Evolutionary conservation across 768 basidiomycete genomes (phyloP).

Genomic region (Clathrus columnatus): DNA sequence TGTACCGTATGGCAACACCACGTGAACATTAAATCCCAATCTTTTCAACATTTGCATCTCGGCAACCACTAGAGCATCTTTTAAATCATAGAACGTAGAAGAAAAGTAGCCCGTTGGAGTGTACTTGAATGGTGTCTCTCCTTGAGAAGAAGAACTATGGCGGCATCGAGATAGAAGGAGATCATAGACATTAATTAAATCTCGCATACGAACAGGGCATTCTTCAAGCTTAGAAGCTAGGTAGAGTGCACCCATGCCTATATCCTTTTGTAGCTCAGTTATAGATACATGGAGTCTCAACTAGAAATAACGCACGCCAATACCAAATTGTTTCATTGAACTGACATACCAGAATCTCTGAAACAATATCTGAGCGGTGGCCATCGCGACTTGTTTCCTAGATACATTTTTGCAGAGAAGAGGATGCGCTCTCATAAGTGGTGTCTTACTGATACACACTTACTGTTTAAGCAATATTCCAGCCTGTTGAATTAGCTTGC

Average conservation of each 20-base stretch:
- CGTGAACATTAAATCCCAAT: slow-evolving; percentile 90
- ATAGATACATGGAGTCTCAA: not conserved
- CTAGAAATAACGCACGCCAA: slow-evolving; percentile 54
- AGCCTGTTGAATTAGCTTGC: slow-evolving; percentile 91
- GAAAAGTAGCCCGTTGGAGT: slow-evolving; percentile 84
- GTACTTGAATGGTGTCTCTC: slow-evolving; percentile 44
- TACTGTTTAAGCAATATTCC: slow-evolving; percentile 88
- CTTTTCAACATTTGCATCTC: slow-evolving; percentile 98
- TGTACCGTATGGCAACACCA: slow-evolving; percentile 88
- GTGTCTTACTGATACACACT: slow-evolving; percentile 19
- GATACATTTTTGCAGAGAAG: slow-evolving; percentile 1
- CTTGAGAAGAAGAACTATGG: slow-evolving; percentile 38
- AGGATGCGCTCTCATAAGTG: not conserved
- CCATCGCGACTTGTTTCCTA: slow-evolving; percentile 94
- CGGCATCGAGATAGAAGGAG: slow-evolving; percentile 69
- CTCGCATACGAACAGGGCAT: slow-evolving; percentile 83
- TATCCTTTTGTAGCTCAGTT: slow-evolving; percentile 42
- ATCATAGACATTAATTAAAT: slow-evolving; percentile 92
- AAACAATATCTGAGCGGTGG: slow-evolving; percentile 92
- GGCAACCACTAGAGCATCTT: slow-evolving; percentile 85
- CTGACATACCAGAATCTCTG: slow-evolving; percentile 96
- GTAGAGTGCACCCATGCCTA: slow-evolving; percentile 82
- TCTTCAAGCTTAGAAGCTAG: slow-evolving; percentile 90
- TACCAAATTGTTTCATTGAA: slow-evolving; percentile 90
- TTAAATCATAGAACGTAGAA: slow-evolving; percentile 84